phyloP scores from a whole-genome alignment of 1,139 yeast species.

The Yamadazyma conglobata region DNA sequence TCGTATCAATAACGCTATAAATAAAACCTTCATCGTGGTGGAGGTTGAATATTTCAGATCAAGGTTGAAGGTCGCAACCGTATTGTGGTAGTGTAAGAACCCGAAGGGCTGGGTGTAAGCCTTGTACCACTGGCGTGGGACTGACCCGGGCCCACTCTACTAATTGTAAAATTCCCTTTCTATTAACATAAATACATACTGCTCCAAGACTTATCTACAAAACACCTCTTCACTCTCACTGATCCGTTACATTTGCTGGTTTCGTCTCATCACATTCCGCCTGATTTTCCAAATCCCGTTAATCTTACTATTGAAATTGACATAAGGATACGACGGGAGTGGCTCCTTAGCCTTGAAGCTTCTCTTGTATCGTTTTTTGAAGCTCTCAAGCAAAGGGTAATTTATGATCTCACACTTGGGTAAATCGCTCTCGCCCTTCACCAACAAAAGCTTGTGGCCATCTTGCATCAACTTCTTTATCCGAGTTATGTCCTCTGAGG shows the following conservation, averaged over 20 bases:
- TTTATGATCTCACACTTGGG: conserved; percentile 33
- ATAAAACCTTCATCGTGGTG: background rate
- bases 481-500: conserved; percentile 11
- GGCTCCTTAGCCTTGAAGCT: conserved; percentile 13
- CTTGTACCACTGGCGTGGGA: no score
- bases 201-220: background rate
- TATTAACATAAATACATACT: no score
- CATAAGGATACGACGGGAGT: conserved; percentile 40
- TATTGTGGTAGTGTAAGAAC: no score
- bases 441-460: conserved; percentile 41
- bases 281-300: conserved; percentile 65
- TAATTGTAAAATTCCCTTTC: no score
- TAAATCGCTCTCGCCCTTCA: conserved; percentile 63
- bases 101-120: no score
- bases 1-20: conserved; percentile 3
- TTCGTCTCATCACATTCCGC: conserved; percentile 56
- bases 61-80: no score
- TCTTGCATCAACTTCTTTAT: conserved; percentile 13
- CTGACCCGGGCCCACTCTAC: no score
- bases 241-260: conserved; percentile 15
- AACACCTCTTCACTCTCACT: background rate
- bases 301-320: conserved; percentile 47
- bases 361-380: conserved; percentile 13
- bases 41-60: conserved; percentile 1
- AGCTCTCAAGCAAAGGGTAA: conserved; percentile 19